Evolutionary conservation across 176 grass and related monocot species (phyloP).

Genomic region (Juncus inflexus): DNA sequence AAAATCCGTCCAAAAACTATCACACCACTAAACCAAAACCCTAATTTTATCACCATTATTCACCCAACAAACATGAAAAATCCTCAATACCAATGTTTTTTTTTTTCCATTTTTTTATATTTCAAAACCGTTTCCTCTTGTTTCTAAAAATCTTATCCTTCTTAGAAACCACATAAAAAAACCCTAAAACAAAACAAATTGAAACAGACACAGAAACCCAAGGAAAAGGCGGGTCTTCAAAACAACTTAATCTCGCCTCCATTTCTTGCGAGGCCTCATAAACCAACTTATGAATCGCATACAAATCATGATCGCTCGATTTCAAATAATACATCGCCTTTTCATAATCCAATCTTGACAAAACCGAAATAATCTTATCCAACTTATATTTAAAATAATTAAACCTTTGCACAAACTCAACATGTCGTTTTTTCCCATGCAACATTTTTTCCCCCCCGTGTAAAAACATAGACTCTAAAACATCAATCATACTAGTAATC

Average conservation of each 20-base stretch:
- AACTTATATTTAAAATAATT: slow-evolving; percentile 83
- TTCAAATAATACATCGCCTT: slow-evolving; percentile 81
- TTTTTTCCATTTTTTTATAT: background rate
- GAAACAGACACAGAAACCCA: slow-evolving; percentile 72
- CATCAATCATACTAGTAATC: slow-evolving; percentile 52
- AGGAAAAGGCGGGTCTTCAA: slow-evolving; percentile 89
- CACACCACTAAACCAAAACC: background rate
- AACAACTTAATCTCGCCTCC: slow-evolving; percentile 84
- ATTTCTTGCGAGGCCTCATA: slow-evolving; percentile 82
- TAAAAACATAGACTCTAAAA: slow-evolving; percentile 64
- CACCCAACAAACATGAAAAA: slow-evolving; percentile 14
- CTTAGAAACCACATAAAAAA: slow-evolving; percentile 67
- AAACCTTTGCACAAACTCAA: slow-evolving; percentile 92
- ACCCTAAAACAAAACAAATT: slow-evolving; percentile 69
- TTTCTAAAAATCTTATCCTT: slow-evolving; percentile 72
- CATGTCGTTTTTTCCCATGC: slow-evolving; percentile 72
- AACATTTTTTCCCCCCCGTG: slow-evolving; percentile 88
- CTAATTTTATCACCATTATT: slow-evolving; percentile 13
- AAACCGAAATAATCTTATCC: slow-evolving; percentile 77
- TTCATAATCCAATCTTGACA: slow-evolving; percentile 83
- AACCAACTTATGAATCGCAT: slow-evolving; percentile 65
- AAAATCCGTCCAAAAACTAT: slow-evolving; percentile 15
- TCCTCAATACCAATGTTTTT: background rate
- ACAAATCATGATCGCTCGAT: slow-evolving; percentile 89
- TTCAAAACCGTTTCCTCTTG: slow-evolving; percentile 83